Evolutionary conservation across 371 early-diverging fungal genomes (phyloP), one percentile per base, ranked within the genome.

Genomic region (Circinella minor): DNA sequence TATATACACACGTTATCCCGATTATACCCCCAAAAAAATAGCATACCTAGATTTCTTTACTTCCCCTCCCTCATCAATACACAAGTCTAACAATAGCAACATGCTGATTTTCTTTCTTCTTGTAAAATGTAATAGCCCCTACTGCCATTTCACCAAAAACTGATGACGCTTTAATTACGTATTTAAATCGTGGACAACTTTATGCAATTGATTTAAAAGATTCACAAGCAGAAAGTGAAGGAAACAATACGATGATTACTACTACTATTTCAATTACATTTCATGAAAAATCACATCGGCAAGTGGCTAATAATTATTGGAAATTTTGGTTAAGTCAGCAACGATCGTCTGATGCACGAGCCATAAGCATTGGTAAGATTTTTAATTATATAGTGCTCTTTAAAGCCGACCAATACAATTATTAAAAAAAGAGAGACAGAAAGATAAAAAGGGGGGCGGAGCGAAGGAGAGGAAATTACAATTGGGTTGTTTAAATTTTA

Each of bases 301-400:
- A 85, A 66, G 79, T 90, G 10, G 91, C 92, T 0, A 76, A 82
- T 11, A 86, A 86, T 39, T 91, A 91, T 70, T 94, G 93, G 94
- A 86, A 85, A 64, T 92, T 91, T 69, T 94, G 94, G 94, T 77
- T 92, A 17, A 86, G 86, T 71, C 92, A 93, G 68, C 93, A 93
- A 71, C 74, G 83, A 13, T 86, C 90, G 17, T 80, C 83, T 51
- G 73, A 80, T 18, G 91, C 93, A 1, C 79, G 90, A 65, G 93
- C 92, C 5, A 71, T 94, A 6, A 89, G 88, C 65, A 74, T 92
- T 36, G 90, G 88, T 80, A 81, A 68, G 34, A 48, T 18, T 46
- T 36, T 48, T 36, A 34, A 10, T 0, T 27, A 27, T 27, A 27
- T 27, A 27, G 27, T 54, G 11, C 65, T 38, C 20, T 18, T 20